Percentiles rank a stretch among this genome's conserved stretches.
Evolutionary conservation across 2,329 filamentous ascomycete genomes (phyloP).

Genomic region (Dryadomyces quercus-mongolicae): DNA sequence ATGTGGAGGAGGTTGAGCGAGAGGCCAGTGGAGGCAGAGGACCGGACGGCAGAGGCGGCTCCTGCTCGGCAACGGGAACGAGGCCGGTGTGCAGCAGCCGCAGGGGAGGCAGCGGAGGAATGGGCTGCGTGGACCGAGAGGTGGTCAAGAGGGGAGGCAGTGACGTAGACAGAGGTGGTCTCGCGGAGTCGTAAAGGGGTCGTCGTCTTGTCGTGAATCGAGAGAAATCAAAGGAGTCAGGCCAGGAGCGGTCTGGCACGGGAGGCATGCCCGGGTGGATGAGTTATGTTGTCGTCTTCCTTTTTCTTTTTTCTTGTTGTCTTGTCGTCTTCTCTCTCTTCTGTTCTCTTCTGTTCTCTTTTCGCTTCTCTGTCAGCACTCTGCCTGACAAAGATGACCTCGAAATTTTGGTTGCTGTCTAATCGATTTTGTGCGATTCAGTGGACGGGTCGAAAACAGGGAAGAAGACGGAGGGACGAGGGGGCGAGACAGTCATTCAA

Average conservation of each 20-base stretch:
- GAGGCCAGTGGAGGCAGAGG: not conserved
- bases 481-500: not conserved
- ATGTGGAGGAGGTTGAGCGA: not conserved
- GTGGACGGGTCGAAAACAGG: not conserved
- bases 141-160: not conserved
- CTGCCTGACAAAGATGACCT: too few relatives aligned
- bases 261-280: not conserved
- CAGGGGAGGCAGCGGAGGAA: constrained; percentile 6
- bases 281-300: not conserved
- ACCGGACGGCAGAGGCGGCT: not conserved
- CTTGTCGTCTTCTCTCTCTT: not conserved
- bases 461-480: not conserved
- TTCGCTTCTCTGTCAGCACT: not conserved
- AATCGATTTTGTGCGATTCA: not conserved
- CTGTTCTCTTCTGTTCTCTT: not conserved
- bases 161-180: not conserved
- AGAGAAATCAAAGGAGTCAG: not conserved
- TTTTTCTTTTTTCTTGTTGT: not conserved
- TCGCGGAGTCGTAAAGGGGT: not conserved
- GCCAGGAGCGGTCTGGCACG: not conserved
- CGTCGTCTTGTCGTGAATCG: not conserved
- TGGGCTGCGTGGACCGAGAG: not conserved
- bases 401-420: too few relatives aligned
- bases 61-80: not conserved
- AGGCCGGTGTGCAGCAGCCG: constrained; percentile 1